These are phyloP conservation scores for Fusarium sp. DNA, from an alignment of 2,329 filamentous ascomycete genomes.

Conservation along the genomic window DNA sequence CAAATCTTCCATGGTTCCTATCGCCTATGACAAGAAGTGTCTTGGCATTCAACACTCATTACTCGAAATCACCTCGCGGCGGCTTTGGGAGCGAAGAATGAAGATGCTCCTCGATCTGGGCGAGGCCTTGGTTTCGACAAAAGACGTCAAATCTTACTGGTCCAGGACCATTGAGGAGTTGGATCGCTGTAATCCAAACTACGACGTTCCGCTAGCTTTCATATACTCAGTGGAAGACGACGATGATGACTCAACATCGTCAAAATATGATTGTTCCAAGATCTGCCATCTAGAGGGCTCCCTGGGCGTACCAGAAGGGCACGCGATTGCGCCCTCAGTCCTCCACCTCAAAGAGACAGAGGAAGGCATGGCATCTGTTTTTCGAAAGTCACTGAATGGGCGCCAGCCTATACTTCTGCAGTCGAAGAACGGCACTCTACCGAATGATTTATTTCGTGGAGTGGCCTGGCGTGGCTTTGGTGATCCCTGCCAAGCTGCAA, in stretches of 20 bases:
- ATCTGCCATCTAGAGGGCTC: conserved; percentile 61
- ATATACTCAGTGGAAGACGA: conserved; percentile 64
- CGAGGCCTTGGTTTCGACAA: conserved; percentile 58
- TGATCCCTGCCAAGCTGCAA: conserved; percentile 73
- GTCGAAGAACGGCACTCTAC: conserved; percentile 66
- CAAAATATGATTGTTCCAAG: conserved; percentile 52
- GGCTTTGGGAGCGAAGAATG: conserved; percentile 64
- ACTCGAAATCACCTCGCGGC: conserved; percentile 61
- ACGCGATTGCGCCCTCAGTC: conserved; percentile 57
- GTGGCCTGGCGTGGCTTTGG: conserved; percentile 74
- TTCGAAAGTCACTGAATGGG: conserved; percentile 57
- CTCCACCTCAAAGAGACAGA: conserved; percentile 56
- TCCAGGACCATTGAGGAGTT: conserved; percentile 60
- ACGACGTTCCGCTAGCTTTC: conserved; percentile 65
- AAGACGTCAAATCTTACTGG: conserved; percentile 64
- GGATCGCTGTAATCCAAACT: conserved; percentile 58
- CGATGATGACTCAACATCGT: conserved; percentile 46
- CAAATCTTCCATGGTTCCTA: conserved; percentile 63
- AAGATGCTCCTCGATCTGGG: conserved; percentile 64
- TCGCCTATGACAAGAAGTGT: conserved; percentile 58
- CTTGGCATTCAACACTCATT: conserved; percentile 64
- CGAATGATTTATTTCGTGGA: conserved; percentile 68
- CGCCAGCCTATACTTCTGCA: conserved; percentile 58
- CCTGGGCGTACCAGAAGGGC: conserved; percentile 60
- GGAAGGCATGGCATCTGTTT: conserved; percentile 56